Base-by-base conservation (phyloP, 2,329 filamentous ascomycete genomes). In the Venturiaceae sp. region DNA sequence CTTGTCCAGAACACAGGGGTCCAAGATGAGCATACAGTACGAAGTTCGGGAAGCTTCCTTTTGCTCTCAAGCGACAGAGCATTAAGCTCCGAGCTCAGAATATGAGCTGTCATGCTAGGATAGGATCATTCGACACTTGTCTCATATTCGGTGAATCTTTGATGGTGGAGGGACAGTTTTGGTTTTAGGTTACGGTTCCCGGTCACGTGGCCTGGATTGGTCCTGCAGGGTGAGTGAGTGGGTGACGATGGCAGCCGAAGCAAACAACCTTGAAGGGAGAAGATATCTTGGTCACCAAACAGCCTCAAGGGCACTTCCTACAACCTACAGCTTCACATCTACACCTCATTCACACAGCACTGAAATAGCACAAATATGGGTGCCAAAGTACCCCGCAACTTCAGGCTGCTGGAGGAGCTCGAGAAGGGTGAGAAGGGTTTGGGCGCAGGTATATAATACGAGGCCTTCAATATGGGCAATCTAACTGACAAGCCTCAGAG, bases 361-460 rank as follows among this genome's bases (percentile, higher is more conserved):
- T n/a, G n/a, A n/a, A n/a, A n/a, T n/a, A 16, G 14, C 1, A 28
- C 36, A 28, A 47, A 28, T 55, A 85, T 85, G 82, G 72, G 77
- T 59, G 85, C 88, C 60, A 90, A 95, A 75, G 83, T 99, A 60
- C 94, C 94, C 62, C 84, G 94, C 72, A 97, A 97, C 78, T 99
- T 99, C 73, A 87, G 92, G 70, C 83, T 99, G 64, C 81, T 99
- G 59, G 94, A 96, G 74, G 94, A 99, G 84, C 82, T 99, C 21
- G 94, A 99, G 79, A 97, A 97, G 79, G 94, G 94, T 69, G 94
- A 99, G 79, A 99, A 99, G 76, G 94, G 94, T 62, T 82, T 94
- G 63, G 92, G 94, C 69, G 91, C 92, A 72, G 90, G 90, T 90
- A 75, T 59, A 69, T 30, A 44, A 23, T 52, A 23, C 34, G 14